These are phyloP conservation scores for Suillus ampliporus DNA, from an alignment of 768 basidiomycete genomes.

Conservation along the genomic window DNA sequence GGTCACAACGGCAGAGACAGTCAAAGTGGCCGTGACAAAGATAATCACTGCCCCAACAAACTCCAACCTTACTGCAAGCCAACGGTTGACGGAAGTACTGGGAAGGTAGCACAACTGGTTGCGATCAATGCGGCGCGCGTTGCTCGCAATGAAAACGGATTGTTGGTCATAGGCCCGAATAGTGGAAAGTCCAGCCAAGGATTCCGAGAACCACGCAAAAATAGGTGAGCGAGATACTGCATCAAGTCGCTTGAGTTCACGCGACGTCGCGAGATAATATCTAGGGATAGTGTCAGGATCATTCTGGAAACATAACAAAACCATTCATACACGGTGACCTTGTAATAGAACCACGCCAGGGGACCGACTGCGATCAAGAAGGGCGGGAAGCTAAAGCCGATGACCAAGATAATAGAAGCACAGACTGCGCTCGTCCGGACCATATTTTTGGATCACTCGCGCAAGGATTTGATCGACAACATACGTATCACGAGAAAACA, in stretches of 20 bases:
- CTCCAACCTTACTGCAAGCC: constrained; percentile 85
- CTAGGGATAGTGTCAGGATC: constrained; percentile 40
- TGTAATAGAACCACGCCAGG: constrained; percentile 77
- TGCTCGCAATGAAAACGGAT: constrained; percentile 65
- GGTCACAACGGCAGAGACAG: constrained; percentile 72
- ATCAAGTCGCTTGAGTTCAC: constrained; percentile 88
- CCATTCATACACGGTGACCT: constrained; percentile 72
- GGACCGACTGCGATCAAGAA: constrained; percentile 81
- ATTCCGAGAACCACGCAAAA: constrained; percentile 88
- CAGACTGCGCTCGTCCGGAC: constrained; percentile 67
- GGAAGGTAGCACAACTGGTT: constrained; percentile 84
- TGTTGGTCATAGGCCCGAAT: constrained; percentile 85
- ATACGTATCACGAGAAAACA: constrained; percentile 90
- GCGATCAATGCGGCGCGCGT: constrained; percentile 77
- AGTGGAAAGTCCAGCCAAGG: constrained; percentile 74
- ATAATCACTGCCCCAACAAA: constrained; percentile 85
- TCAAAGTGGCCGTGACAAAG: constrained; percentile 67
- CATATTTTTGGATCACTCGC: constrained; percentile 70
- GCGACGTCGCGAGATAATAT: constrained; percentile 86
- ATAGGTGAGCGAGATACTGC: constrained; percentile 91
- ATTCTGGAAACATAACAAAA: background rate
- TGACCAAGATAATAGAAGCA: constrained; percentile 69
- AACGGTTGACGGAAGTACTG: constrained; percentile 77
- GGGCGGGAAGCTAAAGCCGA: constrained; percentile 80
- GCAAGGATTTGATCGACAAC: constrained; percentile 86